Evolutionary conservation across 805 yeast genomes (phyloP), one percentile per base, ranked within the genome.

Genomic region (Candida sakaeoensis): DNA sequence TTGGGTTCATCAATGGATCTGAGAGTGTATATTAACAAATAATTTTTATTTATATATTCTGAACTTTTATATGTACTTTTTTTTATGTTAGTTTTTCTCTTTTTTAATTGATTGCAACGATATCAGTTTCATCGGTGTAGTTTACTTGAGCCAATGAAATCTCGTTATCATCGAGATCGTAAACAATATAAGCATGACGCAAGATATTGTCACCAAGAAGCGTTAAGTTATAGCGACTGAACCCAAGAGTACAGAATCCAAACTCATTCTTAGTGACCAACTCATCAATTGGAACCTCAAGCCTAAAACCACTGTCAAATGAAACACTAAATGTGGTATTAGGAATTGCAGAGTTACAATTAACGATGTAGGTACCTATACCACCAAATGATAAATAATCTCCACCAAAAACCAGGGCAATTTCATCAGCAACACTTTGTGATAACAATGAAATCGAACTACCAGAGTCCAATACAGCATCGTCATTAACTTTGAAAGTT

Each of bases 201-300:
- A 85, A 60, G 53, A 84, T 74, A 34, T 74, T 72, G 53, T 82
- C 89, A 9, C 93, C 93, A 22, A 85, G 62, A 17, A 42, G 33
- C 8, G 17, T 28, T 10, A 17, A 12, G 23, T 30, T 14, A 8
- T 10, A 29, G 8, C 3, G 10, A 23, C 47, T 26, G 54, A 38
- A 15, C 59, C 66, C 64, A 40, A 63, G 51, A 35, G 43, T 43
- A 46, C 70, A 65, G n/a, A 14, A 19, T 15, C 37, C 35, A 13
- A 28, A 28, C 15, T 44, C 34, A 13, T 46, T 33, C 33, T 43
- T 40, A 16, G 12, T 17, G 4, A 40, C 37, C 14, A 62, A 25
- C 40, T 60, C 55, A 8, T 43, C 54, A 48, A 54, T 51, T 21
- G 86, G 82, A 8, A 75, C 77, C 10, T 63, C 53, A 43, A 83